phyloP scores from a whole-genome alignment of 2,329 filamentous ascomycete species.

The Fusarium proliferatum region DNA sequence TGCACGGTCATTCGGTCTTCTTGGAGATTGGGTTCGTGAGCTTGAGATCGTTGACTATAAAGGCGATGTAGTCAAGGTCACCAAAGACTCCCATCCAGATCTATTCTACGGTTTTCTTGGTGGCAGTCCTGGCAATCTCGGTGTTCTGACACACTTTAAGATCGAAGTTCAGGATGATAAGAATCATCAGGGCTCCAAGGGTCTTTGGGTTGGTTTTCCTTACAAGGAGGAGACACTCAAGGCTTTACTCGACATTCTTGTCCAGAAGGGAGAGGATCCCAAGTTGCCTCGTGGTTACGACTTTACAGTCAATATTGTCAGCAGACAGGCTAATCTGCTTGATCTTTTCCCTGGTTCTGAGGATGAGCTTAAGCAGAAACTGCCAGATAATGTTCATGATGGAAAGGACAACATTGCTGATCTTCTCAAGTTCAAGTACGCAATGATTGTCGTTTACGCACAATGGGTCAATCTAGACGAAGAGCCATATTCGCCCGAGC shows the following conservation, averaged over 20 bases:
- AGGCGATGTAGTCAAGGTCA: constrained; percentile 59
- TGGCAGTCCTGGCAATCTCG: constrained; percentile 68
- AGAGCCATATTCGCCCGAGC: not conserved
- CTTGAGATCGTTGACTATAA: constrained; percentile 59
- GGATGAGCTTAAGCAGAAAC: not conserved
- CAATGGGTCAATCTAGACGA: not conserved
- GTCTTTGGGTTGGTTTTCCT: not conserved
- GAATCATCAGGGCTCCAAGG: not conserved
- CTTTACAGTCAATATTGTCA: not conserved
- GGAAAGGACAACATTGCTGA: constrained; percentile 1
- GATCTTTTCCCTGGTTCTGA: not conserved
- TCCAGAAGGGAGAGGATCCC: not conserved
- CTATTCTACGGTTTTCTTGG: constrained; percentile 69
- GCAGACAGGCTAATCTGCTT: not conserved
- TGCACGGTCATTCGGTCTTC: constrained; percentile 62
- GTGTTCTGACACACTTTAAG: constrained; percentile 48
- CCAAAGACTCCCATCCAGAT: constrained; percentile 59
- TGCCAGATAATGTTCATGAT: constrained; percentile 15
- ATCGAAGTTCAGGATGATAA: not conserved
- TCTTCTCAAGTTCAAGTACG: constrained; percentile 2
- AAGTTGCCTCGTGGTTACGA: not conserved
- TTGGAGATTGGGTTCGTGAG: constrained; percentile 63
- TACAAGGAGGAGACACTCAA: not conserved
- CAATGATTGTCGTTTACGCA: not conserved
- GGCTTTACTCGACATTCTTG: not conserved